Evolutionary conservation across 2,329 filamentous ascomycete species (phyloP), one percentile per base, ranked within the genome.

Genomic region (Trichophyton schoenleinii): DNA sequence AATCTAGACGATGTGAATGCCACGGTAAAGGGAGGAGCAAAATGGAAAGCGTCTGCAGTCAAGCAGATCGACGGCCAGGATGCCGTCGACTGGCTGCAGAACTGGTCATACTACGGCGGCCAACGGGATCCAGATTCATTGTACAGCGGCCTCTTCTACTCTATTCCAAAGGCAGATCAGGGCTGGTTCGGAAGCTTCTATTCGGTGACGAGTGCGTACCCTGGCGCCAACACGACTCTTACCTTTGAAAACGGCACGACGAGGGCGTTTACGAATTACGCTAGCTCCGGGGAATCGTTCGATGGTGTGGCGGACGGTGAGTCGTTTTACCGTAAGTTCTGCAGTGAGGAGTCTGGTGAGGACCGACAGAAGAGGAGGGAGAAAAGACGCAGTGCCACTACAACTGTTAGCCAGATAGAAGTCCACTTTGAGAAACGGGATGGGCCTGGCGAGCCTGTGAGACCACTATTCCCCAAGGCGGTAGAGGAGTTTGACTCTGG

Each of bases 261-360:
- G 15, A 65, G 49, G 3, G 49, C 63, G 41, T 67, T 67, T 42
- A 38, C 66, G 25, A 72, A 72, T 62, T 57, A 60, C 18, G 71
- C 70, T n/a, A 44, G 63, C 5, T 63, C 66, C 9, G 52, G 11
- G 8, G 62, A 62, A 6, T 64, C 72, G 63, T 73, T 78, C 63
- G 67, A 67, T 53, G 68, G 70, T 53, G 69, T 77, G 41, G 67
- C 70, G 22, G 73, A 71, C 62, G 78, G 77, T 0, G 63, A 69
- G 9, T 64, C 71, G 1, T 76, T 79, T 63, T 78, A 76, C 59
- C 53, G 71, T 8, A 70, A 68, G 44, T 78, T 77, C 61, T 71
- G 70, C 60, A 67, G 58, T 31, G 66, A 65, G 52, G 46, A 63
- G 11, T 46, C 62, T 53, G 52, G 52, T 41, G 53, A 57, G 9